Evolutionary conservation across 495 filamentous ascomycete species (phyloP), one percentile per base, ranked within the genome.

Genomic region (Monascus purpureus): DNA sequence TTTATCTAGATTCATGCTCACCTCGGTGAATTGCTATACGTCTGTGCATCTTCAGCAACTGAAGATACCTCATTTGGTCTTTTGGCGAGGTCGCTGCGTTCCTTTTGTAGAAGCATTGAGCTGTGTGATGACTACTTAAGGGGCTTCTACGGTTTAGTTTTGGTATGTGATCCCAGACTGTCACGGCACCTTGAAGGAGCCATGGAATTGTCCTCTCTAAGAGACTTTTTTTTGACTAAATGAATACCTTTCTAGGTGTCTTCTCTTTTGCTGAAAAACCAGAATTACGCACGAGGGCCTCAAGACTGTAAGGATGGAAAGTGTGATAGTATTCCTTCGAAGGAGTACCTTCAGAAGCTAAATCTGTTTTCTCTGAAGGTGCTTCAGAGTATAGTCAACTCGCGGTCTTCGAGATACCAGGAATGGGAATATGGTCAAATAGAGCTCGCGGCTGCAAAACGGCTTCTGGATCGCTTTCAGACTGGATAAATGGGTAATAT

Each of bases 51-150:
- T 16, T 56, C 65, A 31, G 47, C 58, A 39, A 39, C 43, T 2
- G 47, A 57, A 9, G 59, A 52, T 2, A 43, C 52, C 6, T 47
- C 62, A 15, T 39, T 57, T 25, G 70, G 70, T 38, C 58, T 65
- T 30, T 59, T 87, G 38, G 50, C 64, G 14, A 81, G 82, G 45
- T 76, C 86, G 5, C 57, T 93, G 31, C 76, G 81, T 37, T 69
- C 85, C 39, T 96, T 90, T 47, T 80, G 81, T 39, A 68, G 90
- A 39, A 90, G 84, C 45, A 72, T 96, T 36, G 90, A 97, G 59
- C 70, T 97, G 17, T 95, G 87, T 49, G 80, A 92, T 35, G 78
- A 81, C 49, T 96, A 95, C 53, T 52, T 96, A 35, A 73, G 90
- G 35, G 90, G 88, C 1, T 87, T 81, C 46, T 96, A 95, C 53